Percentiles rank a stretch among this genome's conserved stretches.
Evolutionary conservation across 495 filamentous ascomycete species (phyloP).

Genomic region (Podospora comata): DNA sequence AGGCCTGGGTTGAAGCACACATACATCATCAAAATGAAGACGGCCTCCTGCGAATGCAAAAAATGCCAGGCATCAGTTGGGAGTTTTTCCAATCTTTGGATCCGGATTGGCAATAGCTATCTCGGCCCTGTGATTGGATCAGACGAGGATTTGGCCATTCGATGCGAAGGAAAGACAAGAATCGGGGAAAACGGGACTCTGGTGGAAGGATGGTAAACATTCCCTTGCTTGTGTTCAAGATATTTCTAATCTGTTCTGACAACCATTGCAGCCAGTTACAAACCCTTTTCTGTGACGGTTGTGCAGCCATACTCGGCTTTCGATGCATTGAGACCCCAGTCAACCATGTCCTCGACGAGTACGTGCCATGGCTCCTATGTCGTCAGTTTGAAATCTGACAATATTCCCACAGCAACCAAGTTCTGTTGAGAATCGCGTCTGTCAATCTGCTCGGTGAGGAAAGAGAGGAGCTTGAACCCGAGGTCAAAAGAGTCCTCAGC

Average conservation of each 20-base stretch:
- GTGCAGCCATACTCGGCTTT: neutral
- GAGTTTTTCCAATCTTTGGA: conserved; percentile 42
- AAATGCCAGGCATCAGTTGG: conserved; percentile 39
- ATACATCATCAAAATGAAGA: conserved; percentile 21
- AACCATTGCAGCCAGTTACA: neutral
- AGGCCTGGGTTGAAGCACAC: neutral
- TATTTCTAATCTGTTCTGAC: neutral
- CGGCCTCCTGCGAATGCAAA: conserved; percentile 36
- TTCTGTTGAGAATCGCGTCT: neutral
- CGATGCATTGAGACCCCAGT: neutral
- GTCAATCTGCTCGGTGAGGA: neutral
- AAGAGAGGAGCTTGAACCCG: neutral
- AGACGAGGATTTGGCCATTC: neutral
- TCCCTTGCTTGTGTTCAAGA: neutral
- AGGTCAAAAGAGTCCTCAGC: neutral
- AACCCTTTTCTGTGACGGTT: neutral
- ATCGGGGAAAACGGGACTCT: neutral
- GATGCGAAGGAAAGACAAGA: neutral
- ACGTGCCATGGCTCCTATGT: neutral
- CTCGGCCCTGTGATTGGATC: neutral
- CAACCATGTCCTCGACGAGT: neutral
- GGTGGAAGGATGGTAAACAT: neutral
- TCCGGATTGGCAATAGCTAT: neutral
- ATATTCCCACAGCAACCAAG: neutral
- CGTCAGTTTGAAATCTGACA: neutral